Conservation (phyloP, 2,329 filamentous ascomycete genomes). For the Parastagonospora avenae region DNA sequence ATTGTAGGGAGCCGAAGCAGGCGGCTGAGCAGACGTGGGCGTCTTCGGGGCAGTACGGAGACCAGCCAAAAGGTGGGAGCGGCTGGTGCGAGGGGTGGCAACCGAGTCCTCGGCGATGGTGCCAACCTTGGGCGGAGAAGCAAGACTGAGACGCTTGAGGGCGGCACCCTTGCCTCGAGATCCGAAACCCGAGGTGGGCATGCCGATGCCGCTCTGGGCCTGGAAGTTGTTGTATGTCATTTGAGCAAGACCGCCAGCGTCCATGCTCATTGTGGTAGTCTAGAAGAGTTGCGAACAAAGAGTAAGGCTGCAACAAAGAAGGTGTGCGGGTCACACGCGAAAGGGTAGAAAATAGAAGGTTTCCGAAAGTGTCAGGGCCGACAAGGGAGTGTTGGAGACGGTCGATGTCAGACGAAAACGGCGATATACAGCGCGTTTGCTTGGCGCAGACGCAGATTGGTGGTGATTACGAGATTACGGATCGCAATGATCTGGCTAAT, state of each 20-base stretch:
- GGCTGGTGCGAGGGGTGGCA: conserved; percentile 82
- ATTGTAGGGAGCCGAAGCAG: conserved; percentile 66
- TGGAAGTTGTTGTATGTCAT: conserved; percentile 85
- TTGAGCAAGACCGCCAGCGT: conserved; percentile 99
- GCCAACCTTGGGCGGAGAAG: conserved; percentile 70
- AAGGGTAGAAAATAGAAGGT: conserved; percentile 40
- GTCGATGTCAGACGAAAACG: conserved; percentile 10
- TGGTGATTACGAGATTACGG: conserved; percentile 49
- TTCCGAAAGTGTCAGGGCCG: conserved; percentile 16
- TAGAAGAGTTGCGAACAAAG: conserved; percentile 34
- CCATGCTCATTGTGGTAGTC: conserved; percentile 63
- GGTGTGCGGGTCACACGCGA: conserved; percentile 30
- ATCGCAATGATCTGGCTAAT: conserved; percentile 42
- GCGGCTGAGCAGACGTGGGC: conserved; percentile 66
- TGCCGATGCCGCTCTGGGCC: conserved; percentile 69
- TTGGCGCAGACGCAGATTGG: conserved; percentile 25
- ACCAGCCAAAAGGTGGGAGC: conserved; percentile 91
- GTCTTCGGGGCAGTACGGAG: conserved; percentile 93
- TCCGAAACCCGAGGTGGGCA: conserved; percentile 80
- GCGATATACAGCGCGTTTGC: conserved; percentile 28
- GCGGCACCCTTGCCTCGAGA: conserved; percentile 83
- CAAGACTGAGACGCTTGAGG: conserved; percentile 86
- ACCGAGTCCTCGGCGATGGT: conserved; percentile 71
- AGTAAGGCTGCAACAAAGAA: conserved; percentile 36
- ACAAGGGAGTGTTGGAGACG: conserved; percentile 29